Percentiles rank a stretch among this genome's conserved stretches.
Evolutionary conservation across 1,284 basidiomycete species (phyloP).

Genomic region (Mycosarcoma mackinlayi): DNA sequence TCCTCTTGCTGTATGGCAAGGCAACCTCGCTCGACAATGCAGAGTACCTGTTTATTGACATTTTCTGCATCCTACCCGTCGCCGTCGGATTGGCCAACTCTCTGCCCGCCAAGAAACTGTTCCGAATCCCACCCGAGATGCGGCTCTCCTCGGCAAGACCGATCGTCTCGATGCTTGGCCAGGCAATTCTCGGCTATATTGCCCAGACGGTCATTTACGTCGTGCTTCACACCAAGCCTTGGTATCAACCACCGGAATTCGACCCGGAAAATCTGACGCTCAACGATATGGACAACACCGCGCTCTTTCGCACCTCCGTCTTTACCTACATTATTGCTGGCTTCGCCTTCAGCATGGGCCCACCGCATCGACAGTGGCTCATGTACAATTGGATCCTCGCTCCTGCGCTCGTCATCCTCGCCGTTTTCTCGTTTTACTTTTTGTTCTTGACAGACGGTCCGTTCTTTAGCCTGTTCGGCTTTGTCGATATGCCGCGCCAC

Average conservation of each 20-base stretch:
- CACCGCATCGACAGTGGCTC: constrained; percentile 47
- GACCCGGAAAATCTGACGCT: constrained; percentile 46
- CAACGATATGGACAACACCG: constrained; percentile 50
- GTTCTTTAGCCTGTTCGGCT: constrained; percentile 50
- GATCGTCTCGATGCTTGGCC: constrained; percentile 43
- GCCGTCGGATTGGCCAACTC: constrained; percentile 48
- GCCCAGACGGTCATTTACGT: constrained; percentile 46
- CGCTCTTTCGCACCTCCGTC: constrained; percentile 39
- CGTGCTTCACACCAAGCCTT: constrained; percentile 29
- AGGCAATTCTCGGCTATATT: constrained; percentile 45
- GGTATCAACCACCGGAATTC: constrained; percentile 38
- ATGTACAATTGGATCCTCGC: constrained; percentile 43
- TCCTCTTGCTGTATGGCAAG: constrained; percentile 48
- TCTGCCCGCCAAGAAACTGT: constrained; percentile 32
- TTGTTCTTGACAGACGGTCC: constrained; percentile 48
- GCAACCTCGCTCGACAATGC: constrained; percentile 52
- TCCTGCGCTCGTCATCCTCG: constrained; percentile 30
- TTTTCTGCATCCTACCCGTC: constrained; percentile 46
- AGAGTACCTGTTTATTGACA: constrained; percentile 56
- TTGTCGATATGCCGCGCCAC: constrained; percentile 25
- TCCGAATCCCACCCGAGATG: constrained; percentile 18
- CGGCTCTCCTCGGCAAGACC: constrained; percentile 38
- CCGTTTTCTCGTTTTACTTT: constrained; percentile 44
- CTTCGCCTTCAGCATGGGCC: constrained; percentile 36
- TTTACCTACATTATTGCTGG: constrained; percentile 54